Base-by-base conservation (phyloP, 2,329 filamentous ascomycete species). In the Pyrenophora graminea region DNA sequence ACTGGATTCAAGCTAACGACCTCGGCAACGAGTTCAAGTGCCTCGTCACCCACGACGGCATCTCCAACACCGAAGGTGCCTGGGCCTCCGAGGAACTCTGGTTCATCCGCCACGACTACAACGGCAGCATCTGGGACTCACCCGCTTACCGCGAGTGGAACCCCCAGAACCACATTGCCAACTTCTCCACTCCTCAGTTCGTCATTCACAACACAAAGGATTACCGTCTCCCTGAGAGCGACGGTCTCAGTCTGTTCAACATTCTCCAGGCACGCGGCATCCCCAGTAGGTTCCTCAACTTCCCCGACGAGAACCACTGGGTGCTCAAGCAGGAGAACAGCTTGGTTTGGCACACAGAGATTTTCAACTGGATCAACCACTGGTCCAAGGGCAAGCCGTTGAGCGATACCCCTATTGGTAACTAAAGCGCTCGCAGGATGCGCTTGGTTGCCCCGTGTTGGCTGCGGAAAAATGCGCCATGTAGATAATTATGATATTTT, bases 181-280 rank as follows among this genome's bases (percentile, higher is more conserved):
- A 93, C 66, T 97, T 90, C 90, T 79, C 83, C 2, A 97, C 92
- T 0, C 94, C 94, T 0, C 87, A 94, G 74, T 81, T 99, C 58
- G 85, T 95, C 55, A 89, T 97, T 48, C 93, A 97, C 75, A 94
- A 88, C 71, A 90, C 93, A 57, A 82, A 93, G 15, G 93, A 97
- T 74, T 97, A 96, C 72, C 85, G 93, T 23, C 79, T 97, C 17
- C 88, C 91, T 0, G 86, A 97, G 48, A 85, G 87, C 0, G 93
- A 97, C 71, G 92, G 91, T 0, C 75, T 96, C 39, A 83, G 86
- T 8, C 86, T 90, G 51, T 96, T 96, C 77, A 96, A 96, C 58
- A 86, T 92, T 6, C 77, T 96, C 23, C 91, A 96, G 74, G 84
- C 86, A 21, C 82, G 82, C 45, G 85, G 85, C 1, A 81, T 96